Base-by-base conservation (phyloP, 2,329 filamentous ascomycete genomes). In the Aspergillus bombycis region DNA sequence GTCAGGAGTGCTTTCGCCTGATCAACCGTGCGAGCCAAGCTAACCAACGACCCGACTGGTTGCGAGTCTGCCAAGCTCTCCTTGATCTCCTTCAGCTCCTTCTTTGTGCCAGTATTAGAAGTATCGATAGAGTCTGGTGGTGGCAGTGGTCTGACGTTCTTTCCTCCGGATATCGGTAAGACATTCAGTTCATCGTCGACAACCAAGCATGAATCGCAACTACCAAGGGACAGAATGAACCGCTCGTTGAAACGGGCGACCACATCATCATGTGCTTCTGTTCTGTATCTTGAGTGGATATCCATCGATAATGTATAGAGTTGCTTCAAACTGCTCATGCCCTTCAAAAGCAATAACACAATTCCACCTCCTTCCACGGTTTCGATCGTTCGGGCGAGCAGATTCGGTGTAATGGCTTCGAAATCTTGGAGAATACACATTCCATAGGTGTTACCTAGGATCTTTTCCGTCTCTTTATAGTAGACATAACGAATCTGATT, bases 391-490 rank as follows among this genome's bases (percentile, higher is more conserved):
- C 94, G 88, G 26, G 95, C 95, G 36, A 99, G 86, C 68, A 97
- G 85, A 75, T 99, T 99, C n/a, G 95, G 95, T 11, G 95, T 99
- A 70, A 99, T 87, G 46, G 94, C 95, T 80, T 99, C 95, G 73
- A 99, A 99, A 76, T 99, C 95, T 79, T 99, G 95, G 70, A 99
- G 82, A 68, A 99, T 96, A 78, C 93, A 97, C 92, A 97, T 97
- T 76, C 94, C 94, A 76, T 95, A 99, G 50, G 95, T 99, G 78
- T 98, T 96, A 77, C 95, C 95, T 62, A 98, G 81, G 75, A 99
- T 97, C 84, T 97, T 98, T 74, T 99, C 95, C 32, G 95, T 98
- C 82, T 99, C 95, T 81, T 99, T 99, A 84, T 99, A 99, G 85
- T 97, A 99, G 62, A 95, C 93, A 86, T 99, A 99, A 79, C 95